phyloP scores from a whole-genome alignment of 306 rosid genomes.

The Oxytropis ochrocephala region DNA sequence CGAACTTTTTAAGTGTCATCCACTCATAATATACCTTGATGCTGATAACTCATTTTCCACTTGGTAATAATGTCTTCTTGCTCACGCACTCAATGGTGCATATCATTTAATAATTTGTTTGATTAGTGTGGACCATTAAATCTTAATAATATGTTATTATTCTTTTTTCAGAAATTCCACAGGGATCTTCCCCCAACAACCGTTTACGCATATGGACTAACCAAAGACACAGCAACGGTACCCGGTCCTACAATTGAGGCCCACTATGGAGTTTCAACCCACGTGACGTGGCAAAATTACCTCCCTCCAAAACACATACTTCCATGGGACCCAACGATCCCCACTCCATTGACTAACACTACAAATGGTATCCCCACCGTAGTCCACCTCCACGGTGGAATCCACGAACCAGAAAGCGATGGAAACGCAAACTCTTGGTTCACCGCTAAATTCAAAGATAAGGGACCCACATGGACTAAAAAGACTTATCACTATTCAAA shows the following conservation, averaged over 20 bases:
- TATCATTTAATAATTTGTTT: neutral
- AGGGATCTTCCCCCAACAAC: conserved; percentile 59
- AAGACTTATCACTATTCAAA: conserved; percentile 48
- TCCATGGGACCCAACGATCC: conserved; percentile 77
- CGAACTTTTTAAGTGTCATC: conserved; percentile 10
- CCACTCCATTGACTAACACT: conserved; percentile 36
- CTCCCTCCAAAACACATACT: conserved; percentile 73
- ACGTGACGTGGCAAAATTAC: conserved; percentile 64
- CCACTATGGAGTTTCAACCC: conserved; percentile 34
- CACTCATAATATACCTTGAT: conserved; percentile 2
- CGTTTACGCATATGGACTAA: conserved; percentile 60
- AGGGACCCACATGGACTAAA: conserved; percentile 48
- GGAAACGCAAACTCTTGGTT: conserved; percentile 71
- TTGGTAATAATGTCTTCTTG: neutral
- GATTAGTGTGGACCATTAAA: neutral
- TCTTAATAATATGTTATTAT: no score
- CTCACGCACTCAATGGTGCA: neutral
- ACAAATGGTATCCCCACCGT: conserved; percentile 62
- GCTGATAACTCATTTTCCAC: neutral
- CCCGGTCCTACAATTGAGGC: conserved; percentile 89
- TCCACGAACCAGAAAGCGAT: conserved; percentile 55
- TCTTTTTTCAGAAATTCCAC: conserved; percentile 61
- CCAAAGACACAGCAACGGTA: conserved; percentile 38
- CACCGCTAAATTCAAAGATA: conserved; percentile 30
- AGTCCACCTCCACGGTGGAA: conserved; percentile 77